Base-by-base conservation (phyloP, 306 rosid genomes). In the Prunus dulcis region DNA sequence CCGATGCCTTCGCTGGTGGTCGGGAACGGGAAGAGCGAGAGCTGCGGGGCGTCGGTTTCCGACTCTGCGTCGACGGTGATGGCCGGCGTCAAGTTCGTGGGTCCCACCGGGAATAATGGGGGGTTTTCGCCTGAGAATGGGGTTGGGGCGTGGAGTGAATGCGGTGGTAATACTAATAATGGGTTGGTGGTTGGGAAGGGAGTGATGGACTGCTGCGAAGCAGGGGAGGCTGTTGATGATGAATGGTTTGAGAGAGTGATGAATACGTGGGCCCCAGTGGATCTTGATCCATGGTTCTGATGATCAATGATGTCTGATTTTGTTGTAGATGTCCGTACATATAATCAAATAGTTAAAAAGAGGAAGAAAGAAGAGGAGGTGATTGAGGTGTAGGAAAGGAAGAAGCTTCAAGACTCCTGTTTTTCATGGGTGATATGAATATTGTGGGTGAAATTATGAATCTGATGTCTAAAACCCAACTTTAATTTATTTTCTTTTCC, bases 231-330 rank as follows among this genome's bases (percentile, higher is more conserved):
- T 9, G 43, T 25, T 23, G 69, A 45, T n/a, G 85, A 72, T 30
- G 81, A 81, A 41, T 82, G 85, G 85, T 53, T 82, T 25, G 78
- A 53, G 41, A 72, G 85, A 30, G 75, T 82, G 28, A 6, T 82
- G 71, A 72, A 75, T 18, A 17, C 67, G 22, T 82, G 82, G 85
- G 71, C 75, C 51, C 81, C 85, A 13, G 51, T 63, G 12, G 85
- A 82, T 58, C 61, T 76, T 55, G 85, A 72, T 45, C 66, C 78
- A 14, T 78, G 85, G 71, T 38, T 77, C 58, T 71, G 71, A 74
- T 46, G 60, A 28, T 47, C 69, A 28, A 3, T 38, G 43, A 17
- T 1, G 20, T 63, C 12, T 27, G 78, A 4, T 19, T 19, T 34
- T 64, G 27, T 32, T 18, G 49, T 10, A 2, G 15, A 6, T n/a